Evolutionary conservation across 2,329 filamentous ascomycete species (phyloP).

Genomic region (Colletotrichum cordylinicola): DNA sequence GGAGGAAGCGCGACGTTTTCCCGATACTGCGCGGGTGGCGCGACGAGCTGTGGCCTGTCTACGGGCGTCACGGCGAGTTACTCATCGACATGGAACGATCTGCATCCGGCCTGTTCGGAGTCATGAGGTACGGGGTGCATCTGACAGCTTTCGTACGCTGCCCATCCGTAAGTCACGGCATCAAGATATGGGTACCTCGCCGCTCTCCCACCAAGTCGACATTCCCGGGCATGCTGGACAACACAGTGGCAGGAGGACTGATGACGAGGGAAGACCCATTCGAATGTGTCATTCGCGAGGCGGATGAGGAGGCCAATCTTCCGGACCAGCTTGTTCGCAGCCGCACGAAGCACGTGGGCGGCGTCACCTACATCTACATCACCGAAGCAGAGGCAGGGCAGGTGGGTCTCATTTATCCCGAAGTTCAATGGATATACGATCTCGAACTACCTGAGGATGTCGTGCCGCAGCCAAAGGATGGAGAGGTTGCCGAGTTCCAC

Average conservation of each 20-base stretch:
- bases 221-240: constrained; percentile 92
- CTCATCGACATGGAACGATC: constrained; percentile 80
- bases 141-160: constrained; percentile 74
- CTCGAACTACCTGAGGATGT: constrained; percentile 75
- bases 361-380: constrained; percentile 85
- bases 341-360: constrained; percentile 65
- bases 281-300: constrained; percentile 84
- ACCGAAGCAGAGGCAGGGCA: constrained; percentile 83
- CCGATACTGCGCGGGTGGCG: constrained; percentile 80
- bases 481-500: constrained; percentile 86
- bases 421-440: constrained; percentile 92
- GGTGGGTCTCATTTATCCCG: constrained; percentile 82
- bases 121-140: constrained; percentile 81
- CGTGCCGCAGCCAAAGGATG: constrained; percentile 79
- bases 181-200: constrained; percentile 86
- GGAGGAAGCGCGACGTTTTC: constrained; percentile 76
- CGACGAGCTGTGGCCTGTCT: constrained; percentile 81
- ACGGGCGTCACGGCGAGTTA: constrained; percentile 65
- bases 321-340: constrained; percentile 71
- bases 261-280: constrained; percentile 81
- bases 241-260: constrained; percentile 86
- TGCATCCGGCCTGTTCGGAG: constrained; percentile 76
- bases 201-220: constrained; percentile 81
- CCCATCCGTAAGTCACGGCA: constrained; percentile 48
- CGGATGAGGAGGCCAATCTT: constrained; percentile 86